A percentile compares a stretch with the other conserved stretches of the same genome.
These are phyloP conservation scores for Penicillium antarcticum DNA, from an alignment of 495 filamentous ascomycete species.

Conservation along the genomic window DNA sequence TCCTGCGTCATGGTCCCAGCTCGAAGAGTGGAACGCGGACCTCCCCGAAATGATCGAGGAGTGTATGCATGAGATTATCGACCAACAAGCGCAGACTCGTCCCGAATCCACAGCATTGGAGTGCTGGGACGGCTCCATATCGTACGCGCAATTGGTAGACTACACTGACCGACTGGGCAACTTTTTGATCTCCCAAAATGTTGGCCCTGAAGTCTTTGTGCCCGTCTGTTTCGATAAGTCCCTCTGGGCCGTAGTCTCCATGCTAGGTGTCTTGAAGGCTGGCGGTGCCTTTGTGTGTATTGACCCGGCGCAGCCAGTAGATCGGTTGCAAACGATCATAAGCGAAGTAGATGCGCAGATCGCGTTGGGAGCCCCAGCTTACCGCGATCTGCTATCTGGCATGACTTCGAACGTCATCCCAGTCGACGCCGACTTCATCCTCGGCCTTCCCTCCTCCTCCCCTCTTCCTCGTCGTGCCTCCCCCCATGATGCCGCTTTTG, in stretches of 20 bases:
- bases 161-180: slow-evolving; percentile 8
- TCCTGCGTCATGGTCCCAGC: slow-evolving; percentile 2
- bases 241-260: slow-evolving; percentile 35
- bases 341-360: slow-evolving; percentile 26
- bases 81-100: slow-evolving; percentile 1
- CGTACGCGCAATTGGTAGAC: slow-evolving; percentile 20
- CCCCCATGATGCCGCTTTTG: slow-evolving; percentile 25
- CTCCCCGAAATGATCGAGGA: slow-evolving; percentile 7
- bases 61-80: slow-evolving; percentile 13
- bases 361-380: slow-evolving; percentile 38
- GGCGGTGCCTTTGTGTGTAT: slow-evolving; percentile 46
- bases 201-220: slow-evolving; percentile 32
- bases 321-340: slow-evolving; percentile 32
- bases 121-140: slow-evolving; percentile 33
- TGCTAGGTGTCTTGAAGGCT: slow-evolving; percentile 43
- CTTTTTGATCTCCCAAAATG: slow-evolving; percentile 29
- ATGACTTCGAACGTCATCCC: background rate
- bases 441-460: background rate
- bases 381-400: background rate
- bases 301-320: slow-evolving; percentile 41
- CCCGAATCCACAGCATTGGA: slow-evolving; percentile 18
- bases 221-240: slow-evolving; percentile 46
- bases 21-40: slow-evolving; percentile 11
- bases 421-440: slow-evolving; percentile 6
- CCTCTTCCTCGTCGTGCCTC: slow-evolving; percentile 4